phyloP scores from a whole-genome alignment of 305 asterid genomes.

The Solanum hybrid region DNA sequence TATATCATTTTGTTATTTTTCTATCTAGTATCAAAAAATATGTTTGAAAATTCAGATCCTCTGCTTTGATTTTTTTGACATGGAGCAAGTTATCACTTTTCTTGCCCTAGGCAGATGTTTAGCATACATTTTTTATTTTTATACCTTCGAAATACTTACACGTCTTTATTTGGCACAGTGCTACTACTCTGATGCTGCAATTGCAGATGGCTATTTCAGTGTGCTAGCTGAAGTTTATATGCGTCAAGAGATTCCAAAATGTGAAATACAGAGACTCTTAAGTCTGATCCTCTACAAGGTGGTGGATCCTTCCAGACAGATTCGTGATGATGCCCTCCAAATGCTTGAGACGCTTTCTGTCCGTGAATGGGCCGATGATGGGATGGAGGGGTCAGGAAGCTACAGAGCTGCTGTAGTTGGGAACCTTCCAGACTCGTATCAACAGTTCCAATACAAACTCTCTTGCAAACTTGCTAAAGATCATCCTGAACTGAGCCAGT shows the following conservation, averaged over 20 bases:
- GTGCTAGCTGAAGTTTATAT: conserved; percentile 99
- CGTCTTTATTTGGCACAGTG: conserved; percentile 42
- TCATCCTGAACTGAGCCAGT: conserved; percentile 97
- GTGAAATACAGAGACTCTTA: conserved; percentile 93
- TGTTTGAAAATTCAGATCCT: background rate
- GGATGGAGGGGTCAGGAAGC: conserved; percentile 75
- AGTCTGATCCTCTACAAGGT: conserved; percentile 98
- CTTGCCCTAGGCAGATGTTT: conserved; percentile 2
- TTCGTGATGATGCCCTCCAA: conserved; percentile 99
- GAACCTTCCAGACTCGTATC: conserved; percentile 98
- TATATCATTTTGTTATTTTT: background rate
- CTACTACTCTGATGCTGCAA: conserved; percentile 94
- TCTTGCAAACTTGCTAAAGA: conserved; percentile 99
- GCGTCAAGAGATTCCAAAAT: conserved; percentile 98
- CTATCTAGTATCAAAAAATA: background rate
- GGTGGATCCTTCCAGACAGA: conserved; percentile 98
- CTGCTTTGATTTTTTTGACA: background rate
- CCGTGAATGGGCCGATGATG: conserved; percentile 99
- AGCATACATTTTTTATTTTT: background rate
- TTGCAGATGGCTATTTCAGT: conserved; percentile 99
- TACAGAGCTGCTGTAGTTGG: conserved; percentile 99
- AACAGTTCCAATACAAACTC: conserved; percentile 97
- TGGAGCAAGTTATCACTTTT: background rate
- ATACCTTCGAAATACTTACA: background rate
- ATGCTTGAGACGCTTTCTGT: conserved; percentile 97